Evolutionary conservation across 1,284 basidiomycete genomes (phyloP), one percentile per base, ranked within the genome.

Genomic region (Ceratobasidium sp.): DNA sequence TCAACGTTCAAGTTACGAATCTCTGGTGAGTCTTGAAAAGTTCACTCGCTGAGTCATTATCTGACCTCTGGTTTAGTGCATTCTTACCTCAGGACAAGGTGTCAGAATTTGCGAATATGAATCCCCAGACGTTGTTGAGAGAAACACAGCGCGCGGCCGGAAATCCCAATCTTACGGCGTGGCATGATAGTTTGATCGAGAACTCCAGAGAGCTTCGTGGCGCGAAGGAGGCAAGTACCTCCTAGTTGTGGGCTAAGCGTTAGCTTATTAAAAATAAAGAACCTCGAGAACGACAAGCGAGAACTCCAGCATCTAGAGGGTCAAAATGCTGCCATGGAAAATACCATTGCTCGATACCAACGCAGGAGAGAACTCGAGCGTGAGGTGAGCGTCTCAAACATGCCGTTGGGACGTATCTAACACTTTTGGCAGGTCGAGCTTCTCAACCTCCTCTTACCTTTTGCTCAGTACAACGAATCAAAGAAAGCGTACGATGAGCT

Each of bases 81-180:
- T 99, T 99, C 84, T 85, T 99, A 57, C 97, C 97, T 5, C 97
- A 99, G 81, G 97, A 99, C 82, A 93, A 93, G 78, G 97, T 99
- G 1, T 90, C 94, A 8, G 92, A 94, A 77, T 99, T 99, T 77
- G 95, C 97, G 3, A 88, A 88, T 69, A 97, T 99, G 95, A 86
- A 85, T 2, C 91, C 95, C 0, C 87, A 91, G 71, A 87, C 92
- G 71, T 86, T 98, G 0, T 84, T 99, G 23, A 84, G 85, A 52
- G 95, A 98, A 80, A 99, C 97, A 0, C 92, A 99, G 82, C 87
- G 89, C 46, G 94, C 95, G 0, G 96, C 96, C 0, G 97, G 97
- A 0, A 90, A 97, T 77, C 83, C 85, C 26, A 84, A 88, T 59
- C 82, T 99, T 57, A 88, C 87, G 0, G 78, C 82, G 1, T 98